Percentiles rank a stretch among this genome's conserved stretches.
Conservation (phyloP, 371 early-diverging fungal species). For the Circinella umbellata region DNA sequence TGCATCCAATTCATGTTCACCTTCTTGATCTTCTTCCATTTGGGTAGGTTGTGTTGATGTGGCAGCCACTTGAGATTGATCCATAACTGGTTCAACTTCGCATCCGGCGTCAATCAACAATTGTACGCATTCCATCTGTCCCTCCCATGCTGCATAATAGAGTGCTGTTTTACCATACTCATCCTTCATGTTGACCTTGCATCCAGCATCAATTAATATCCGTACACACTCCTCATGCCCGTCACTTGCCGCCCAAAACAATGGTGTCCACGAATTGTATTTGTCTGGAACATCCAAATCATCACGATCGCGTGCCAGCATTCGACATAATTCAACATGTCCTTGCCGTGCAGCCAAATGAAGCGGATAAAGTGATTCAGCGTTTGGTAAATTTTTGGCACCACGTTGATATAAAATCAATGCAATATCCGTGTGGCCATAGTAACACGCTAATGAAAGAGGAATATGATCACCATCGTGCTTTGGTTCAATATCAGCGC, state of each 20-base stretch:
- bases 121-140: slow-evolving; percentile 79
- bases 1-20: slow-evolving; percentile 65
- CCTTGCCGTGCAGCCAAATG: slow-evolving; percentile 92
- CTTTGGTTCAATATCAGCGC: slow-evolving; percentile 70
- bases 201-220: slow-evolving; percentile 82
- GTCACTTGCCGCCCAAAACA: slow-evolving; percentile 94
- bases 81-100: slow-evolving; percentile 37
- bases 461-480: slow-evolving; percentile 70
- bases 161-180: slow-evolving; percentile 84
- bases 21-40: slow-evolving; percentile 23
- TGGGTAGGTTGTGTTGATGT: slow-evolving; percentile 15
- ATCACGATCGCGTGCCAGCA: slow-evolving; percentile 73
- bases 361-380: slow-evolving; percentile 84
- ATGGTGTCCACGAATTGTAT: slow-evolving; percentile 94
- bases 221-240: slow-evolving; percentile 86
- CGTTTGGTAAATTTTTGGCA: slow-evolving; percentile 66
- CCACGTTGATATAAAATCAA: slow-evolving; percentile 77
- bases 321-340: slow-evolving; percentile 70
- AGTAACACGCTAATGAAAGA: slow-evolving; percentile 85
- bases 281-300: slow-evolving; percentile 84
- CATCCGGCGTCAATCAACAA: slow-evolving; percentile 66
- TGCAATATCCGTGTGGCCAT: slow-evolving; percentile 88
- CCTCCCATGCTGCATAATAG: slow-evolving; percentile 96
- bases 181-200: slow-evolving; percentile 77
- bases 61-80: not conserved